A percentile compares a stretch with the other conserved stretches of the same genome.
These are phyloP conservation scores for Histomonas meleagridis DNA, from an alignment of 208 protist species.

Conservation along the genomic window DNA sequence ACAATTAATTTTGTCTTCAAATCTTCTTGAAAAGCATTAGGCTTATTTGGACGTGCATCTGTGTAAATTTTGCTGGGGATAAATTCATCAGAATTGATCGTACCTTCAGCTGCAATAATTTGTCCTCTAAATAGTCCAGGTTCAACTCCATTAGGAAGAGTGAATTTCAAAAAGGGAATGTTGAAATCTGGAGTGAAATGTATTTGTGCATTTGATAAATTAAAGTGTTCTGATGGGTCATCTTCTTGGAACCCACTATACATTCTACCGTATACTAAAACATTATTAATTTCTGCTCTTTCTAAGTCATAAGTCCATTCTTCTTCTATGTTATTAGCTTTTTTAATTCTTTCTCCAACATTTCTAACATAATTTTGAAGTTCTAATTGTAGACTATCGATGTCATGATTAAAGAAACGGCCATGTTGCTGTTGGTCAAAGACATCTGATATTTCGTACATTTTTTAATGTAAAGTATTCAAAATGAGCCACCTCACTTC, in stretches of 20 bases:
- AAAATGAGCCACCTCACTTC: too few species aligned
- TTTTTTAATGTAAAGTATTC: too few species aligned
- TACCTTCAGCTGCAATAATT: neutral
- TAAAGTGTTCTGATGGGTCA: neutral
- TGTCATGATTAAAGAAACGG: neutral
- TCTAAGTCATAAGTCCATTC: neutral
- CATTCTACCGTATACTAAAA: neutral
- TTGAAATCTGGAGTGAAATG: neutral
- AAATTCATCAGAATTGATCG: neutral
- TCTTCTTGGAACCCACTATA: neutral
- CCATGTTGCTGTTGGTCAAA: too few species aligned
- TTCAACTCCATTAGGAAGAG: neutral
- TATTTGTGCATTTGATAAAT: neutral
- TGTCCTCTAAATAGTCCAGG: neutral
- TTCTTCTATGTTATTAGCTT: neutral
- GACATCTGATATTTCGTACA: too few species aligned
- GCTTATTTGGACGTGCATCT: neutral
- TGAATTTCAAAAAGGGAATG: neutral
- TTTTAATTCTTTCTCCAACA: neutral
- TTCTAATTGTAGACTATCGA: neutral
- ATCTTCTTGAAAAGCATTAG: neutral
- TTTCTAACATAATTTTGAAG: neutral
- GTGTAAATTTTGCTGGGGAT: neutral
- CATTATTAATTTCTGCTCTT: neutral
- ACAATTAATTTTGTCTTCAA: neutral